These are phyloP conservation scores for Gossypium bickii DNA, from an alignment of 345 rosid species.

Conservation along the genomic window DNA sequence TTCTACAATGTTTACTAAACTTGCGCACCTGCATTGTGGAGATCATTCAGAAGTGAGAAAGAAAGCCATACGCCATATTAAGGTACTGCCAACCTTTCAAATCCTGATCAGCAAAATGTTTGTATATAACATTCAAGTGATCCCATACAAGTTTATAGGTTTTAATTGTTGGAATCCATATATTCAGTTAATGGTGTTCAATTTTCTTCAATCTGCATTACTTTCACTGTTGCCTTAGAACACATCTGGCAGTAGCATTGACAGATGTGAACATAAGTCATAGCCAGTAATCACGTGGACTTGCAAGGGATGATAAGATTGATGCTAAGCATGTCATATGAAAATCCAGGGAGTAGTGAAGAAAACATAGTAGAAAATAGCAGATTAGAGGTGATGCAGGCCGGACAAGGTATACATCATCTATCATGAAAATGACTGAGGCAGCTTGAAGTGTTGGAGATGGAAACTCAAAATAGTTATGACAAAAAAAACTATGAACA, in stretches of 20 bases:
- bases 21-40: conserved; percentile 14
- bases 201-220: conserved; percentile 5
- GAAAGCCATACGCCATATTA: not conserved
- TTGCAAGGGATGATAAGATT: not conserved
- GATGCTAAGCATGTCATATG: not conserved
- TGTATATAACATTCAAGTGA: not conserved
- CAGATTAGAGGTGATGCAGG: not conserved
- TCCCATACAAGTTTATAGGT: not conserved
- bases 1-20: conserved; percentile 15
- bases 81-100: not conserved
- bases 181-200: not conserved
- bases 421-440: not conserved
- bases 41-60: conserved; percentile 11
- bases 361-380: not conserved
- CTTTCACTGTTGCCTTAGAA: not conserved
- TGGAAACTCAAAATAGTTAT: not conserved
- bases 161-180: not conserved
- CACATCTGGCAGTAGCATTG: not conserved
- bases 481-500: not conserved
- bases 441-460: not conserved
- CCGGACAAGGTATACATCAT: not conserved
- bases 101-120: not conserved
- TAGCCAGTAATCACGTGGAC: not conserved
- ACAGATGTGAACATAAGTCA: not conserved
- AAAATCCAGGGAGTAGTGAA: not conserved